phyloP scores from a whole-genome alignment of 139 green algal species.

The Nannochloris sp. region DNA sequence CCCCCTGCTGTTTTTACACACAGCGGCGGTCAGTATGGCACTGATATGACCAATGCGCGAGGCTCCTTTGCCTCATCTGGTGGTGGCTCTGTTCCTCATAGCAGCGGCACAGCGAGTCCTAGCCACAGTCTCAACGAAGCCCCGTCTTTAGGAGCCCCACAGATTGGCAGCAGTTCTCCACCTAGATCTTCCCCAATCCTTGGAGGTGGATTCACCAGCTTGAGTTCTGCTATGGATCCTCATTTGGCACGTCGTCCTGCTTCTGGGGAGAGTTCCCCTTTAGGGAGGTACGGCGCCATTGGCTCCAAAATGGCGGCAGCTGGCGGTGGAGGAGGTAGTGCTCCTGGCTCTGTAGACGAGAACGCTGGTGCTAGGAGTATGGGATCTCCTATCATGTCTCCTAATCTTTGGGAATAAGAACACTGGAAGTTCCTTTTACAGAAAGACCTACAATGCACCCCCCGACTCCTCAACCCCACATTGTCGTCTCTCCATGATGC shows the following conservation, averaged over 20 bases:
- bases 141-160: no score
- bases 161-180: neutral
- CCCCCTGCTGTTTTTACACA: neutral
- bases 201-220: neutral
- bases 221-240: conserved; percentile 8
- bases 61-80: neutral
- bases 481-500: no score
- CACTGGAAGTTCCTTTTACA: no score
- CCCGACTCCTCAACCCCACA: no score
- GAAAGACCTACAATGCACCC: no score
- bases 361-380: no score
- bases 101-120: neutral
- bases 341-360: neutral
- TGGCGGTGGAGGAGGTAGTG: neutral
- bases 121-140: no score
- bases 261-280: conserved; percentile 11
- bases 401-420: no score
- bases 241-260: neutral
- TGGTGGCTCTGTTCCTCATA: neutral
- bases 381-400: no score
- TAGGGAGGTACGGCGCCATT: conserved; percentile 24
- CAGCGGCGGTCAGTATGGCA: neutral
- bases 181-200: neutral
- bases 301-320: neutral
- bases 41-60: no score